Percentiles rank a stretch among this genome's conserved stretches.
Evolutionary conservation across 2,329 filamentous ascomycete species (phyloP).

Genomic region (Penicillium freii): DNA sequence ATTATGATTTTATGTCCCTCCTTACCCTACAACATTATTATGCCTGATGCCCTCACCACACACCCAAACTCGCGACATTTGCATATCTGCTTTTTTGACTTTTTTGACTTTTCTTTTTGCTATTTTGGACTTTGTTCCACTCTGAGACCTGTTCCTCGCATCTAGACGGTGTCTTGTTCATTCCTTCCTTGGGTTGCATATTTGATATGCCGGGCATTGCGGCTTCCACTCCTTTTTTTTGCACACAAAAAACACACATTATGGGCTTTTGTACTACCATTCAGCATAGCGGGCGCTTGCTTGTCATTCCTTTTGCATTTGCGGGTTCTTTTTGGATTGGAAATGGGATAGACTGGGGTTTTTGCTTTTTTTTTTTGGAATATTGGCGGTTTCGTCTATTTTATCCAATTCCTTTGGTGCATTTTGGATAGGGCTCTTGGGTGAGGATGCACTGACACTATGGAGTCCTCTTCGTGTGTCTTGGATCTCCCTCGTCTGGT

Average conservation of each 20-base stretch:
- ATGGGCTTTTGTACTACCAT: slow-evolving; percentile 37
- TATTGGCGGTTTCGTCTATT: slow-evolving; percentile 4
- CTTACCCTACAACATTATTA: slow-evolving; percentile 27
- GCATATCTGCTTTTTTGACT: slow-evolving; percentile 8
- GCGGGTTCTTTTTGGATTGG: slow-evolving; percentile 28
- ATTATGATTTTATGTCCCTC: slow-evolving; percentile 37
- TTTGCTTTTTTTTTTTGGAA: slow-evolving; percentile 15
- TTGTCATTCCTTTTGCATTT: slow-evolving; percentile 39
- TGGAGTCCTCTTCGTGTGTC: background rate
- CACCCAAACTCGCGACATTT: slow-evolving; percentile 16
- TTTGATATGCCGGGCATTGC: slow-evolving; percentile 28
- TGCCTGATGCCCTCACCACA: slow-evolving; percentile 31
- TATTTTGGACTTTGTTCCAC: background rate
- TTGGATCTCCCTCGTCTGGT: background rate
- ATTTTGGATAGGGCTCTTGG: slow-evolving; percentile 1
- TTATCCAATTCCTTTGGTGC: slow-evolving; percentile 7
- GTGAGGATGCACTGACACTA: background rate
- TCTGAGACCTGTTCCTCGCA: slow-evolving; percentile 26
- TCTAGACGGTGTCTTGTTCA: slow-evolving; percentile 37
- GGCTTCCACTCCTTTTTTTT: slow-evolving; percentile 32
- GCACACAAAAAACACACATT: slow-evolving; percentile 8
- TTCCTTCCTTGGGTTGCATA: slow-evolving; percentile 34
- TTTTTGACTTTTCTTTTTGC: background rate
- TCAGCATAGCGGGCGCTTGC: slow-evolving; percentile 38
- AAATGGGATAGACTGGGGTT: slow-evolving; percentile 25